Conservation (phyloP, 306 rosid species). For the Corylus avellana region DNA sequence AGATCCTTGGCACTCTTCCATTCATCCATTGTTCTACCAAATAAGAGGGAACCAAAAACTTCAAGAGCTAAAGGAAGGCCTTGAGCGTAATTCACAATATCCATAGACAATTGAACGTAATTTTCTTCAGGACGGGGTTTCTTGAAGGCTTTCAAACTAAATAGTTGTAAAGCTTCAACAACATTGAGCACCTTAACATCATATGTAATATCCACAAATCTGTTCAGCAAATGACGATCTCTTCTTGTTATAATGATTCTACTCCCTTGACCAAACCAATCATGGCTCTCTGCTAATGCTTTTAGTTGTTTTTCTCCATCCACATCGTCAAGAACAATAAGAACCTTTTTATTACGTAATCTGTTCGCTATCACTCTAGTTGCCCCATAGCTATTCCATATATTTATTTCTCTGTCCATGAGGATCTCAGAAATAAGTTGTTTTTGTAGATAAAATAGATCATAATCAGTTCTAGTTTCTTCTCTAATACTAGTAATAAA, state of each 20-base stretch:
- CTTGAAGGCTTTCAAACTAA: slow-evolving; percentile 23
- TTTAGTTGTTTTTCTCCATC: neutral
- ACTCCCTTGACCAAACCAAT: neutral
- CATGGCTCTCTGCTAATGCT: neutral
- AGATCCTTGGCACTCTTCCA: slow-evolving; percentile 20
- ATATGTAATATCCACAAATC: neutral
- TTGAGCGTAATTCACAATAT: neutral
- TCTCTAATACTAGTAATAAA: neutral
- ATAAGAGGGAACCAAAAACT: too few species aligned
- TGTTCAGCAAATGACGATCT: neutral
- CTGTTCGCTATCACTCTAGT: too few species aligned
- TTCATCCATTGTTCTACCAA: neutral
- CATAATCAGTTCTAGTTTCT: neutral
- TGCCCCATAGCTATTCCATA: neutral
- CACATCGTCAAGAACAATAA: neutral
- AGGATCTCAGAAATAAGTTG: neutral
- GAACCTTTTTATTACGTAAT: neutral
- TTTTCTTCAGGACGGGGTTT: neutral
- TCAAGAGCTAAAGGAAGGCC: too few species aligned
- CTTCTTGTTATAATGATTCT: neutral
- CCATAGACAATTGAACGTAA: slow-evolving; percentile 2
- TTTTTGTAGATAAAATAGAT: neutral
- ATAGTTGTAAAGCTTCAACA: slow-evolving; percentile 23
- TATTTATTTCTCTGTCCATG: too few species aligned
- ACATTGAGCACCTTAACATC: slow-evolving; percentile 1